Conservation (phyloP, 2,329 filamentous ascomycete genomes). For the Teratosphaeria zuluensis region DNA sequence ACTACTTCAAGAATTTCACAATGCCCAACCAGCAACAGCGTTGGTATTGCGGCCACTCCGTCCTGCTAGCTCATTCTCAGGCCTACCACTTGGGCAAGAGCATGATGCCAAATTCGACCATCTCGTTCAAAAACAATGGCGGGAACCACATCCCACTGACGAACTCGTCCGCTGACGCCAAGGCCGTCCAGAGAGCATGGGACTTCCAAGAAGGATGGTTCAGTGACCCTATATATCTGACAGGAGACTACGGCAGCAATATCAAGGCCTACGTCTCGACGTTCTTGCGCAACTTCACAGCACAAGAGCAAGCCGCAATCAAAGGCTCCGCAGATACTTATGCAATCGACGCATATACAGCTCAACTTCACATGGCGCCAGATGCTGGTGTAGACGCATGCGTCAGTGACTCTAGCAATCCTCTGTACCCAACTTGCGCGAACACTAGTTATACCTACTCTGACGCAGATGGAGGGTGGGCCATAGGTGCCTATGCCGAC, state of each 20-base stretch:
- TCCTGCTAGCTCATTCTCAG: constrained; percentile 28
- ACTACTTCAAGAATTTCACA: constrained; percentile 28
- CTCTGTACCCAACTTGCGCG: constrained; percentile 26
- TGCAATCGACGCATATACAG: constrained; percentile 29
- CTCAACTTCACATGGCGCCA: constrained; percentile 26
- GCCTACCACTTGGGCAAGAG: constrained; percentile 35
- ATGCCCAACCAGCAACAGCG: constrained; percentile 27
- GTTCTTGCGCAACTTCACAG: constrained; percentile 26
- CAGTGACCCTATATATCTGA: constrained; percentile 35
- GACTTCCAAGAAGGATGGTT: constrained; percentile 35
- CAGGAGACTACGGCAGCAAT: constrained; percentile 34
- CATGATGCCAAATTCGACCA: constrained; percentile 25
- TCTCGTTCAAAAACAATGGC: constrained; percentile 27
- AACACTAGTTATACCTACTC: constrained; percentile 26
- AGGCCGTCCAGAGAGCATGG: constrained; percentile 26
- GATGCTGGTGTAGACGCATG: constrained; percentile 30
- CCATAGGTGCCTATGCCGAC: constrained; percentile 24
- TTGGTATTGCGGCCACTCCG: constrained; percentile 28
- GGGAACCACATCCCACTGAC: constrained; percentile 37
- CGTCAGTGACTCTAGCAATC: constrained; percentile 22
- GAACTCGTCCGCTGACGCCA: constrained; percentile 25
- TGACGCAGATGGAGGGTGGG: constrained; percentile 19
- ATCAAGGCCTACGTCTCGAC: constrained; percentile 27
- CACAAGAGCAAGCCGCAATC: constrained; percentile 23
- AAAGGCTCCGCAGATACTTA: constrained; percentile 27